phyloP scores from a whole-genome alignment of 441 rosid species.

The Geranium incanum region DNA sequence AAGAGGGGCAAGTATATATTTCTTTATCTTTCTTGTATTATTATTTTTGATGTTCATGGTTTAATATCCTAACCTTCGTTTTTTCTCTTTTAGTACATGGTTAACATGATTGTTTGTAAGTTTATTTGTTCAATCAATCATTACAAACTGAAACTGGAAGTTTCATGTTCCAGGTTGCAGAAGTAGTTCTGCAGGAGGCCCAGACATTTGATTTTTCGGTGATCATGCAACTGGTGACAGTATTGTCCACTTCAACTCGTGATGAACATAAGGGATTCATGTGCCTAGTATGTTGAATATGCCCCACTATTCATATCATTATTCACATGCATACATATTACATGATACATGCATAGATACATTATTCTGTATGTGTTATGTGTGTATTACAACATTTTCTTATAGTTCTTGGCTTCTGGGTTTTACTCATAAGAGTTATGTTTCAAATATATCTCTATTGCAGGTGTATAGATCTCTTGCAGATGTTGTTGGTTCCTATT shows the following conservation, averaged over 20 bases:
- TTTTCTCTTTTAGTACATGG: not conserved
- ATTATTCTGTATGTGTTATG: not conserved
- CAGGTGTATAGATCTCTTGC: slow-evolving; percentile 93
- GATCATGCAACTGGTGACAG: slow-evolving; percentile 70
- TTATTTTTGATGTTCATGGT: not conserved
- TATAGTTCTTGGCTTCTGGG: not conserved
- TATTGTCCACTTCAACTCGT: slow-evolving; percentile 53
- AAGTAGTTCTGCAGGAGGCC: slow-evolving; percentile 64
- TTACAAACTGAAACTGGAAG: slow-evolving; percentile 1
- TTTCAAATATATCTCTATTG: slow-evolving; percentile 23
- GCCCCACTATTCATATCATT: slow-evolving; percentile 13
- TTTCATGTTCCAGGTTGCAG: slow-evolving; percentile 63
- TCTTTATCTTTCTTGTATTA: not conserved
- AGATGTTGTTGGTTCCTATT: slow-evolving; percentile 87
- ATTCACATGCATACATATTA: not conserved
- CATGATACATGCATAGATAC: not conserved
- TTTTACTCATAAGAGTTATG: not conserved
- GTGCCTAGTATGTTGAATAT: slow-evolving; percentile 62
- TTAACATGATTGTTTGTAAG: not conserved
- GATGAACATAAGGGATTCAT: slow-evolving; percentile 67
- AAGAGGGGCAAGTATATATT: not conserved
- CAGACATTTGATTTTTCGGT: slow-evolving; percentile 62
- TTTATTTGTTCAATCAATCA: not conserved
- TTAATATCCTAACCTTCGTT: not conserved
- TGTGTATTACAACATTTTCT: not conserved